A percentile compares a stretch with the other conserved stretches of the same genome.
These are phyloP conservation scores for Mortierella sp. DNA, from an alignment of 371 early-diverging fungal genomes.

Conservation along the genomic window DNA sequence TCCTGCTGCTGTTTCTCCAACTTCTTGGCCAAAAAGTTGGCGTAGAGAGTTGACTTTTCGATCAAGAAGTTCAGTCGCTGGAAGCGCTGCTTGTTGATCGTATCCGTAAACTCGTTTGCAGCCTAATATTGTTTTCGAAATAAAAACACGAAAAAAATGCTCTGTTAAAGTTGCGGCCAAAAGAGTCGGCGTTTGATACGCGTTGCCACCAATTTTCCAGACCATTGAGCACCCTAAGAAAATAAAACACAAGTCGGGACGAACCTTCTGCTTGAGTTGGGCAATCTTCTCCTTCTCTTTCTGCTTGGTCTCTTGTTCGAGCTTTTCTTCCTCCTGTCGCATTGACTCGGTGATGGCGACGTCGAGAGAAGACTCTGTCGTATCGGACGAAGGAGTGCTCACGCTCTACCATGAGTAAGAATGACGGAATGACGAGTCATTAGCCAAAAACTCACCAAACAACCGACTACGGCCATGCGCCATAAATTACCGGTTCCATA, in stretches of 20 bases:
- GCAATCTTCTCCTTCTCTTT: constrained; percentile 62
- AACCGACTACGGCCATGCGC: not conserved
- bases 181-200: constrained; percentile 1
- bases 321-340: constrained; percentile 62
- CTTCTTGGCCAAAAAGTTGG: constrained; percentile 80
- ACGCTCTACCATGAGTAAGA: constrained; percentile 15
- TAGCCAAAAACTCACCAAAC: not conserved
- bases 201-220: constrained; percentile 50
- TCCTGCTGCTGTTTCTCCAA: constrained; percentile 83
- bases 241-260: not conserved
- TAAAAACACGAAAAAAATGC: no score
- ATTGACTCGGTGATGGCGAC: constrained; percentile 58
- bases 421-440: not conserved
- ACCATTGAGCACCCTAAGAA: not conserved
- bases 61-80: constrained; percentile 85
- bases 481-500: constrained; percentile 18
- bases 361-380: constrained; percentile 27
- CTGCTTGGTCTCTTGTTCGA: constrained; percentile 57
- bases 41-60: constrained; percentile 86
- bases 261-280: constrained; percentile 57
- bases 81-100: constrained; percentile 75
- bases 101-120: constrained; percentile 64
- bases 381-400: constrained; percentile 42
- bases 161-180: no score
- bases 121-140: constrained; percentile 58